Evolutionary conservation across 192 early-diverging fungal species (phyloP), one percentile per base, ranked within the genome.

Genomic region (Coemansia sp.): DNA sequence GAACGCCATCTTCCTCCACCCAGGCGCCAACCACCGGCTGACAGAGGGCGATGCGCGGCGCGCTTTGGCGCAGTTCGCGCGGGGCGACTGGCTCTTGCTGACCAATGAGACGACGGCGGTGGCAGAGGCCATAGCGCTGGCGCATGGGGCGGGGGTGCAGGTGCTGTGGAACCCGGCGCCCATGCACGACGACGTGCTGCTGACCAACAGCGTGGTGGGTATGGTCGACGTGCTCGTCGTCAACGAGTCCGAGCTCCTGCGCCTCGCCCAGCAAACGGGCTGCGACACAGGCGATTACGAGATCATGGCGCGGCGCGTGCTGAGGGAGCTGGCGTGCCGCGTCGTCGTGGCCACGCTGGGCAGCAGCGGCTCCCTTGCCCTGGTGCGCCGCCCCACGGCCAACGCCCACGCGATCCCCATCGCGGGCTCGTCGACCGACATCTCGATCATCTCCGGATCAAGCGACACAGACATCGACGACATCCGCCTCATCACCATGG

Each of bases 161-260:
- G 80, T 94, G 6, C 74, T 92, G 60, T 91, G 93, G 74, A 98
- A 98, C 72, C 94, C 95, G 1, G 91, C 95, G 4, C 95, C 95
- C 13, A 86, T 94, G 71, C 67, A 81, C 35, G 14, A 44, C 13
- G 65, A 46, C 62, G 62, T 63, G 71, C 85, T 73, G 72, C 67
- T 31, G 64, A 62, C 40, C 63, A 74, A 64, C 76, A 0, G 69
- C 42, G 59, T 63, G 4, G 62, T 91, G 34, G 79, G 91, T 16
- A 50, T 84, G 35, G 89, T 91, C 6, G 89, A 93, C 63, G 84
- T 94, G 34, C 78, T 98, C 59, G 79, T 96, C 2, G 73, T 95
- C 50, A 98, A 98, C 73, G 89, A 93, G 69, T 81, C 78, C 14
- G 95, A 98, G 70, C 88, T 92, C 0, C 62, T 72, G 4, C 70